Percentiles rank a stretch among this genome's conserved stretches.
Evolutionary conservation across 208 protist species (phyloP).

Genomic region (Leishmania aethiopica): DNA sequence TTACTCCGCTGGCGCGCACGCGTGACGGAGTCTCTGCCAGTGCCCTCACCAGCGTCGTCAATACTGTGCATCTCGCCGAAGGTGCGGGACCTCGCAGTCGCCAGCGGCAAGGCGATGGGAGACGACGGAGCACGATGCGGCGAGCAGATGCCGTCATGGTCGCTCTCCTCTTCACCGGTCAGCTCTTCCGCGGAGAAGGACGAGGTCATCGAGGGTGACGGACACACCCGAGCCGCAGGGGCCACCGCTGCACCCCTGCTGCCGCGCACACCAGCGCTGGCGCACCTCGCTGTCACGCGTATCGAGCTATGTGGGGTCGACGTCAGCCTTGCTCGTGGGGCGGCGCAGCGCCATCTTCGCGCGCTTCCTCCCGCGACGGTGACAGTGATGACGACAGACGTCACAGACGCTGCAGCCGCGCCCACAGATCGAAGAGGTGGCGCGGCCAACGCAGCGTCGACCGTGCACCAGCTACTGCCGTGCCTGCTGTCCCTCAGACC

Average conservation of each 20-base stretch:
- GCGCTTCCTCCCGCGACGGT: conserved; percentile 18
- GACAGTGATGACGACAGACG: conserved; percentile 4
- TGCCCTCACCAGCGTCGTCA: neutral
- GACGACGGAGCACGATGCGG: neutral
- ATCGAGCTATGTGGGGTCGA: conserved; percentile 26
- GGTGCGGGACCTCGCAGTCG: neutral
- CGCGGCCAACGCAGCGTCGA: neutral
- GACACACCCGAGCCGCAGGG: neutral
- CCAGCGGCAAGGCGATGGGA: neutral
- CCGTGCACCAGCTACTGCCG: conserved; percentile 2
- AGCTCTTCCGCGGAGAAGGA: neutral
- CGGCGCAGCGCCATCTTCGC: conserved; percentile 17
- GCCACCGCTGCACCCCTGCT: neutral
- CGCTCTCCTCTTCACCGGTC: neutral
- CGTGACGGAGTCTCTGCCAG: conserved; percentile 9
- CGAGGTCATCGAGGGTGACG: neutral
- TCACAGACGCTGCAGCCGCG: neutral
- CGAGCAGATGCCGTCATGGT: neutral
- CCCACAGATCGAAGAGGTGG: neutral
- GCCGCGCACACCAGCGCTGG: conserved; percentile 8
- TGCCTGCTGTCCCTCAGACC: neutral
- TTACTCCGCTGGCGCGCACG: conserved; percentile 26
- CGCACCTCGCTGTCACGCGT: conserved; percentile 19
- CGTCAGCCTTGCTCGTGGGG: conserved; percentile 18
- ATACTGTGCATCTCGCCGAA: neutral